Base-by-base conservation (phyloP, 495 filamentous ascomycete genomes). In the Aspergillus taichungensis region DNA sequence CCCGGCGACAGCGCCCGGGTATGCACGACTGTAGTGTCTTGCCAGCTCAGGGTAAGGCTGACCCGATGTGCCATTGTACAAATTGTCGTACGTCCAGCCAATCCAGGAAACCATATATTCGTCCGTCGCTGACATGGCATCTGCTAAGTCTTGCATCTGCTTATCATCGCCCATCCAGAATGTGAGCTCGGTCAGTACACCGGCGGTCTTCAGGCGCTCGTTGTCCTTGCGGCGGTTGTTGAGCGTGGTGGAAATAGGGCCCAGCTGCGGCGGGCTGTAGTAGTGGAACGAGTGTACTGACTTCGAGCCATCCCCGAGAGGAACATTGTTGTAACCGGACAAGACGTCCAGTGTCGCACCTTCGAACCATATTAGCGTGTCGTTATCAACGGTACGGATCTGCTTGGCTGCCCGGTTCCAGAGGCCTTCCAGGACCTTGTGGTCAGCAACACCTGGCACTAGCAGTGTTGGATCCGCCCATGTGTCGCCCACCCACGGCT, bases 71-170 rank as follows among this genome's bases (percentile, higher is more conserved):
- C 42, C 48, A 36, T 50, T 37, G 42, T 50, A 50, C 36, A 50
- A 42, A 33, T 52, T 47, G 34, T 52, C 50, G 31, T 52, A 52
- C 6, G 50, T 44, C 50, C 50, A 52, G 36, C 50, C 50, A 35
- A 52, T 52, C 50, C 50, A 52, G 13, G 50, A 52, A 44, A 52
- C 44, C 50, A 52, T 52, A 36, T 42, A 43, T 52, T 43, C 45
- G 35, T 52, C 50, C 11, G 50, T 52, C 24, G 50, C 50, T 12
- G 35, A 8, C 50, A 52, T 52, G 40, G 50, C 50, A 39, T 52
- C 50, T 43, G 50, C 30, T 14, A 52, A 35, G 24, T 36, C 50
- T 27, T 52, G 44, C 50, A 52, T 47, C 40, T 47, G 39, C 44
- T 47, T 47, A 39, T 47, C 50, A 37, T 52, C 45, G 13, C 50